Conservation (phyloP, 306 rosid species). For the Benincasa hispida region DNA sequence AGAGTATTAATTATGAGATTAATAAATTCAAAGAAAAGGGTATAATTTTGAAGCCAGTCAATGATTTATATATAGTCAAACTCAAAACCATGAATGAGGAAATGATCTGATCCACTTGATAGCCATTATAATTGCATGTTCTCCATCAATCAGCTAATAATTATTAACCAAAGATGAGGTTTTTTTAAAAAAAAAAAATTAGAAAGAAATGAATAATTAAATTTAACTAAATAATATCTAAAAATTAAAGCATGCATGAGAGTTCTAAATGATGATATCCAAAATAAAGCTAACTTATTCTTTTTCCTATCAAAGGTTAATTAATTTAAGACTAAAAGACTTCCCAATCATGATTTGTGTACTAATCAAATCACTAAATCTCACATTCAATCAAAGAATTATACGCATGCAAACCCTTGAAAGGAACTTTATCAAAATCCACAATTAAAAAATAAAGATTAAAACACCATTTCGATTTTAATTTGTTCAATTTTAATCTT, state of each 20-base stretch:
- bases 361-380: neutral
- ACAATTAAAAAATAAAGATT: neutral
- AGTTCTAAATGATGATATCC: neutral
- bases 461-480: too few species aligned
- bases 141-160: constrained; percentile 13
- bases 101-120: constrained; percentile 5
- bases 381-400: neutral
- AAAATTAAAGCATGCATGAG: neutral
- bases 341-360: neutral
- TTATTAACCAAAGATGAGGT: constrained; percentile 7
- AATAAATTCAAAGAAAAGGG: neutral
- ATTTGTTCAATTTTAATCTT: too few species aligned
- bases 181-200: neutral
- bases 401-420: constrained; percentile 18
- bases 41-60: neutral
- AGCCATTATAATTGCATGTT: constrained; percentile 10
- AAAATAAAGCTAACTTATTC: neutral
- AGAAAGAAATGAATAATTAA: neutral
- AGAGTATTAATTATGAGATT: neutral
- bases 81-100: neutral
- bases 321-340: neutral
- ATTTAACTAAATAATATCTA: neutral
- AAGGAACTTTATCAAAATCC: constrained; percentile 15
- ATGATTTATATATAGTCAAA: neutral
- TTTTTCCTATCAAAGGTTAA: neutral